Percentiles rank a stretch among this genome's conserved stretches.
Conservation (phyloP, 78 protist genomes). For the slime mould (Dictyostelium discoideum) region dicty_2.7 NC_007088.5:146501-147000, state of each 20-base stretch:
- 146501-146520: constrained; percentile 30
- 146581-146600: not conserved
- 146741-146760: not conserved
- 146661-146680: too few species aligned
- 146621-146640: constrained; percentile 4
- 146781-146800: not conserved
- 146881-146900: not conserved
- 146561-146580: constrained; percentile 1
- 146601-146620: constrained; percentile 4
- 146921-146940: too few species aligned
- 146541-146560: not conserved
- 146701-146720: not conserved
- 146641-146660: not conserved
- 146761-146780: not conserved
- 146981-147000: too few species aligned
- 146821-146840: not conserved
- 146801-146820: not conserved
- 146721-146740: not conserved
- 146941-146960: too few species aligned
- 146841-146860: too few species aligned
- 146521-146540: not conserved
- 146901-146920: not conserved
- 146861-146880: not conserved
- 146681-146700: not conserved
- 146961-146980: too few species aligned